phyloP scores from a whole-genome alignment of 2,329 filamentous ascomycete species.

The Penicillium sp. region DNA sequence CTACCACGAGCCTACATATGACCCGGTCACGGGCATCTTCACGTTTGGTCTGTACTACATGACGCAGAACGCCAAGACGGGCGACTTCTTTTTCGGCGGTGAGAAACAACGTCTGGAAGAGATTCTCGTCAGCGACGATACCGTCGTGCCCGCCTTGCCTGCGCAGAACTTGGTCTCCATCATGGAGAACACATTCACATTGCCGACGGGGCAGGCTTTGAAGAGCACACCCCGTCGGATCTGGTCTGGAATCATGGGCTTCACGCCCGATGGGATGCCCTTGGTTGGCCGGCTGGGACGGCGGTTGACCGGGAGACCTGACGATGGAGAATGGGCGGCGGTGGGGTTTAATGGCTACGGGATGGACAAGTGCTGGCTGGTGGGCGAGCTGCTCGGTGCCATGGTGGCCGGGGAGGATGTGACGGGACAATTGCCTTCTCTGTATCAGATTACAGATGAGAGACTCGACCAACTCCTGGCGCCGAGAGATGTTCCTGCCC shows the following conservation, averaged over 20 bases:
- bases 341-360: conserved; percentile 3
- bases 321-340: conserved; percentile 1
- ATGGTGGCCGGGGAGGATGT: conserved; percentile 2
- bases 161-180: neutral
- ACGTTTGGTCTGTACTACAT: conserved; percentile 2
- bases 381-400: neutral
- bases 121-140: conserved; percentile 2
- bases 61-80: conserved; percentile 3
- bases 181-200: conserved; percentile 1
- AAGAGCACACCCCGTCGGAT: neutral
- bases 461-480: neutral
- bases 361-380: conserved; percentile 3
- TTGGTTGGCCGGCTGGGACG: neutral
- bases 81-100: conserved; percentile 3
- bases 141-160: neutral
- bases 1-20: conserved; percentile 1
- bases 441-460: conserved; percentile 2
- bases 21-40: neutral
- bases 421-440: neutral
- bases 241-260: conserved; percentile 5
- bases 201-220: neutral
- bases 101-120: conserved; percentile 2
- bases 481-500: conserved; percentile 1
- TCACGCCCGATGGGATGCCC: conserved; percentile 1
- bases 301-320: neutral